phyloP scores from a whole-genome alignment of 2,329 filamentous ascomycete genomes.

The Fonsecaea pugnacius region DNA sequence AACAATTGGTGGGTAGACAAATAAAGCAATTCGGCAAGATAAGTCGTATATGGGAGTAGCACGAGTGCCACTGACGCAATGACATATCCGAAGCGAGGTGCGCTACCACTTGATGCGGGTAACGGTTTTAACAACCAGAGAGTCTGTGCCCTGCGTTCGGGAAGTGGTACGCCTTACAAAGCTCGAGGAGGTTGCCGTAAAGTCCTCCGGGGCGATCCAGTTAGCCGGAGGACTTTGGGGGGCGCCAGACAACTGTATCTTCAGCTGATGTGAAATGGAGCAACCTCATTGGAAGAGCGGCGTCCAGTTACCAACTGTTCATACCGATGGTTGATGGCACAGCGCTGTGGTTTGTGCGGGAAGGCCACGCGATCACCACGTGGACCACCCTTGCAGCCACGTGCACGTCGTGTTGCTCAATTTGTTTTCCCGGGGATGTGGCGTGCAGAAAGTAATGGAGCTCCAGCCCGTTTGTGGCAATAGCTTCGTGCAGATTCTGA shows the following conservation, averaged over 20 bases:
- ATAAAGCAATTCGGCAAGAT: not conserved
- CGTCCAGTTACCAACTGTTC: not conserved
- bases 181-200: not conserved
- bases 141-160: not conserved
- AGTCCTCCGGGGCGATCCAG: not conserved
- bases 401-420: not conserved
- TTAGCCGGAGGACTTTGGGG: not conserved
- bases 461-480: not conserved
- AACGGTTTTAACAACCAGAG: not conserved
- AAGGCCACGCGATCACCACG: slow-evolving; percentile 1
- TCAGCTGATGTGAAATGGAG: not conserved
- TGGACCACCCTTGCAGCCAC: slow-evolving; percentile 1
- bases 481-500: not conserved
- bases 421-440: not conserved
- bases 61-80: not conserved
- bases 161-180: not conserved
- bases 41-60: not conserved
- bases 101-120: not conserved
- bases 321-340: not conserved
- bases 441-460: not conserved
- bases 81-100: not conserved
- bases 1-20: not conserved
- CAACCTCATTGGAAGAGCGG: not conserved
- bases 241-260: not conserved
- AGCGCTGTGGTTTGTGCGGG: not conserved